These are phyloP conservation scores for Pleomassaria siparia DNA, from an alignment of 2,329 filamentous ascomycete species.

Conservation along the genomic window DNA sequence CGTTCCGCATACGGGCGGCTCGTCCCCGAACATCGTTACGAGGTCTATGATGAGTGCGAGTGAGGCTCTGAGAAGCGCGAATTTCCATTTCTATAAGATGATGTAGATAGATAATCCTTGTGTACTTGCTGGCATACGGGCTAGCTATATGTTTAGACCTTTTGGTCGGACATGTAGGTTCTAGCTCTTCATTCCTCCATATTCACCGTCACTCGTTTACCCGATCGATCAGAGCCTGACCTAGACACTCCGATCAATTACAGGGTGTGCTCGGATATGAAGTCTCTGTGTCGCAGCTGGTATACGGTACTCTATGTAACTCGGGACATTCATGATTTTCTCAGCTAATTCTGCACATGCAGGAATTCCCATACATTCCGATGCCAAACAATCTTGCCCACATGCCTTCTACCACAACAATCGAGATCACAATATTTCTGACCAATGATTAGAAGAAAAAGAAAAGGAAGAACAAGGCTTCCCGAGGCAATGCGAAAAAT, in stretches of 20 bases:
- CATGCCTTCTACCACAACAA: neutral
- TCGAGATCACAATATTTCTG: conserved; percentile 14
- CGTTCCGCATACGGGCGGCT: conserved; percentile 11
- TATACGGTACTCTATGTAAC: conserved; percentile 7
- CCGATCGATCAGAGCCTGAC: conserved; percentile 4
- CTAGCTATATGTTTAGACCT: neutral
- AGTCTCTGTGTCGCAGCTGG: conserved; percentile 2
- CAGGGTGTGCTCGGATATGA: conserved; percentile 9
- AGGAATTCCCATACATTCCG: neutral
- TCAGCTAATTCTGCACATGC: neutral
- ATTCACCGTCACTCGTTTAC: neutral
- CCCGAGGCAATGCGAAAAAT: neutral
- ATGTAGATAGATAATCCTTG: neutral
- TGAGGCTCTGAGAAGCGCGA: conserved; percentile 2
- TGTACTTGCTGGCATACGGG: neutral
- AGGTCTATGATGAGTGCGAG: conserved; percentile 2
- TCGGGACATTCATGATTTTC: neutral
- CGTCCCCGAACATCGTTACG: conserved; percentile 8
- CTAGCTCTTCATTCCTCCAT: neutral
- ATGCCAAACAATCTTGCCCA: neutral
- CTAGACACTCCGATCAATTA: conserved; percentile 10
- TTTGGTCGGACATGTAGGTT: conserved; percentile 9
- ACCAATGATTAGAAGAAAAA: conserved; percentile 21
- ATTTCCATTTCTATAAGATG: neutral
- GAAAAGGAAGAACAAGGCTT: conserved; percentile 15